phyloP scores from a whole-genome alignment of 176 grass and related monocot genomes.

The Triticum monococcum region DNA sequence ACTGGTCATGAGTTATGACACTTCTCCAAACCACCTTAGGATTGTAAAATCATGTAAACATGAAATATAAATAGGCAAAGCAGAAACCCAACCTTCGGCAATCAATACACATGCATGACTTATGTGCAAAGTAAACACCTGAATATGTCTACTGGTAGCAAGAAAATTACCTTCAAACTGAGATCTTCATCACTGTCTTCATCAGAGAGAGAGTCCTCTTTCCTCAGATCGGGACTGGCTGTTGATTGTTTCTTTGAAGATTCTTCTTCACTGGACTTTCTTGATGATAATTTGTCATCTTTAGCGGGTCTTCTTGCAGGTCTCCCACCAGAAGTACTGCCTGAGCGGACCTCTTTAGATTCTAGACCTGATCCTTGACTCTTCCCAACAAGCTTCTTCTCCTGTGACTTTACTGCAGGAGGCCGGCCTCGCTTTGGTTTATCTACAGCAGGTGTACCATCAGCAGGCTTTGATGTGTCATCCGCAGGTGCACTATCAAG shows the following conservation, averaged over 20 bases:
- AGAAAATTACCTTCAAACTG: slow-evolving; percentile 49
- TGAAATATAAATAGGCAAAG: slow-evolving; percentile 1
- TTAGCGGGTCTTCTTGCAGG: slow-evolving; percentile 31
- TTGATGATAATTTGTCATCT: slow-evolving; percentile 31
- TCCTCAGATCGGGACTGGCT: slow-evolving; percentile 25
- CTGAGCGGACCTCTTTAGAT: slow-evolving; percentile 37
- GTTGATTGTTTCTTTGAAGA: slow-evolving; percentile 39
- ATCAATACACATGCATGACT: slow-evolving; percentile 19
- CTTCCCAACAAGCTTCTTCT: slow-evolving; percentile 39
- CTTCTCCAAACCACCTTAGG: not conserved
- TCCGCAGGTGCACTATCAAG: slow-evolving; percentile 24
- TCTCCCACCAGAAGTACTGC: slow-evolving; percentile 48
- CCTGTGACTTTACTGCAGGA: slow-evolving; percentile 30
- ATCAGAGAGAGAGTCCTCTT: slow-evolving; percentile 29
- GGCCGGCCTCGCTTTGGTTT: slow-evolving; percentile 42
- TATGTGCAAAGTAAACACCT: slow-evolving; percentile 5
- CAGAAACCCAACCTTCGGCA: not conserved
- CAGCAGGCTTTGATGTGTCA: slow-evolving; percentile 23
- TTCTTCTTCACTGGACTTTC: slow-evolving; percentile 35
- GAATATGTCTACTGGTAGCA: not conserved
- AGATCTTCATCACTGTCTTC: slow-evolving; percentile 36
- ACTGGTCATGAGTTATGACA: not conserved
- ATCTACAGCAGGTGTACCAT: slow-evolving; percentile 28
- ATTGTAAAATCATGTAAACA: slow-evolving; percentile 14
- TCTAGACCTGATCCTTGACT: slow-evolving; percentile 29